phyloP scores from a whole-genome alignment of 2,329 filamentous ascomycete species.

The Ceratocystis harringtonii region DNA sequence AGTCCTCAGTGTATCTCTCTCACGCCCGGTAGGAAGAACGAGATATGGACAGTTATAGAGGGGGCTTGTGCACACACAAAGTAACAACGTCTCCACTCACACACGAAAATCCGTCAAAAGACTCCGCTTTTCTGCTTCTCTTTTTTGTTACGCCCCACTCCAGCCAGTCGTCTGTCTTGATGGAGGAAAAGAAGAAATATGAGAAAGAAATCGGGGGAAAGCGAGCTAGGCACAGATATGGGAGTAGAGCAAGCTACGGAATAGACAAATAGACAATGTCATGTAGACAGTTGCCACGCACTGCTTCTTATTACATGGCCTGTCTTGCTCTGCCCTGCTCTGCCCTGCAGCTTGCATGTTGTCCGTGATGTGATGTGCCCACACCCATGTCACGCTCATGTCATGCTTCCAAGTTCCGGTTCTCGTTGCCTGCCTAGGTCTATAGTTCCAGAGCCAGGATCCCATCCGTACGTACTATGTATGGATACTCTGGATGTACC shows the following conservation, averaged over 20 bases:
- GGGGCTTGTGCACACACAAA: neutral
- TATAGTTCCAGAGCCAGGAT: neutral
- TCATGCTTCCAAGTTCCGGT: neutral
- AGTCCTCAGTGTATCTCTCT: too few species aligned
- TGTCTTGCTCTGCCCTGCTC: too few species aligned
- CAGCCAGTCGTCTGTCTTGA: neutral
- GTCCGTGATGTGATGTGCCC: neutral
- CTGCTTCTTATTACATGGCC: too few species aligned
- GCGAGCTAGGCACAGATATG: neutral
- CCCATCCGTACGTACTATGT: neutral
- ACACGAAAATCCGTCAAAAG: neutral
- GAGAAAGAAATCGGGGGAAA: neutral
- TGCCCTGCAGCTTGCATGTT: too few species aligned
- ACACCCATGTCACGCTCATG: neutral
- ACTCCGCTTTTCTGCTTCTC: neutral
- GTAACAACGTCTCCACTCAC: slow-evolving; percentile 1
- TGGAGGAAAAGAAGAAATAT: neutral
- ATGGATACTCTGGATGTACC: slow-evolving; percentile 4
- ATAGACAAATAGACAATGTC: neutral
- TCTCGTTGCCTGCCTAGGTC: too few species aligned
- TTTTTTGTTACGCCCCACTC: neutral
- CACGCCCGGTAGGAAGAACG: neutral
- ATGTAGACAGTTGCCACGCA: too few species aligned
- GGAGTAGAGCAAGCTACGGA: neutral
- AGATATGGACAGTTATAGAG: neutral